Percentiles rank a stretch among this genome's conserved stretches.
Conservation (phyloP, 192 early-diverging fungal species). For the Mortierella hygrophila region DNA sequence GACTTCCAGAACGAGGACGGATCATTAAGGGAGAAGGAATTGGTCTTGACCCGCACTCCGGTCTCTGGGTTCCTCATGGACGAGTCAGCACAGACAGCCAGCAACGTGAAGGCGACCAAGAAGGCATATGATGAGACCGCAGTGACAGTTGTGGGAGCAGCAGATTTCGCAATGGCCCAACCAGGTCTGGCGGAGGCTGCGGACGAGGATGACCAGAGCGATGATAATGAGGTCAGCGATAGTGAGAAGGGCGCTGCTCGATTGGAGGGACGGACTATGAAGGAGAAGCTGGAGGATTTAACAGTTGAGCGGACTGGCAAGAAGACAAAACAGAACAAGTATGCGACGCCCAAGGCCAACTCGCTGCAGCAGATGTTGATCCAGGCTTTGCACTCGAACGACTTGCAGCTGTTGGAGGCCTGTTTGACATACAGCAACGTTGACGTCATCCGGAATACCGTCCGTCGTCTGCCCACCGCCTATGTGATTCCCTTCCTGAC, state of each 20-base stretch:
- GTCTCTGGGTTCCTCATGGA: constrained; percentile 62
- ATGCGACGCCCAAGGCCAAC: constrained; percentile 57
- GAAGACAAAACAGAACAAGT: constrained; percentile 52
- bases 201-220: constrained; percentile 18
- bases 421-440: constrained; percentile 61
- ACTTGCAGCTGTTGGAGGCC: constrained; percentile 59
- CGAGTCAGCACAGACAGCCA: constrained; percentile 59
- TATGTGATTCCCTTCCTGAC: constrained; percentile 65
- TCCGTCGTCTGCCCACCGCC: constrained; percentile 61
- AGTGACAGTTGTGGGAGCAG: constrained; percentile 58
- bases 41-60: constrained; percentile 47
- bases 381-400: constrained; percentile 69
- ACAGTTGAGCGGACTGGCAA: constrained; percentile 42
- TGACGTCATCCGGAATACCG: constrained; percentile 63
- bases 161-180: constrained; percentile 56
- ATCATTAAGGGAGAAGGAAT: constrained; percentile 45
- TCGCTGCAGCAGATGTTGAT: constrained; percentile 66
- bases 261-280: constrained; percentile 51
- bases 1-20: constrained; percentile 56
- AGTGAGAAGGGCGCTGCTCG: constrained; percentile 34
- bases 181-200: constrained; percentile 25
- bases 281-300: constrained; percentile 59
- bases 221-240: neutral
- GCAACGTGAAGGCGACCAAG: constrained; percentile 65
- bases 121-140: constrained; percentile 67